Evolutionary conservation across 306 rosid genomes (phyloP).

Genomic region (Pyrus betulifolia): DNA sequence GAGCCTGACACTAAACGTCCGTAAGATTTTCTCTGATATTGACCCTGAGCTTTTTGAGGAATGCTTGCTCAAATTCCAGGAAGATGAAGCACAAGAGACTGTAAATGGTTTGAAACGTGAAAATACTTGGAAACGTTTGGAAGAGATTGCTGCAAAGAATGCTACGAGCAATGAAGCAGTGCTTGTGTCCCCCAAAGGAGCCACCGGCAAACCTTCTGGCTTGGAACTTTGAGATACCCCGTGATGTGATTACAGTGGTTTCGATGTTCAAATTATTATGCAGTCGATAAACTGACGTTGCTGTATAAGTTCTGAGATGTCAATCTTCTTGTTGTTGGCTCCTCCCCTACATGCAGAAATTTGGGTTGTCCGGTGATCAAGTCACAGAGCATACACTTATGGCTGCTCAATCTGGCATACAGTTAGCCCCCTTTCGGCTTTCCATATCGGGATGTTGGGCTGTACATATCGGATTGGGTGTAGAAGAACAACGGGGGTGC

Average conservation of each 20-base stretch:
- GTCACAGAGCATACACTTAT: constrained; percentile 14
- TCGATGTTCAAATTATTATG: constrained; percentile 12
- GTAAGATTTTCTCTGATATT: constrained; percentile 68
- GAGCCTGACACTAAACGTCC: constrained; percentile 73
- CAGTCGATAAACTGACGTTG: constrained; percentile 4
- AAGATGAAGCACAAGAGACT: constrained; percentile 57
- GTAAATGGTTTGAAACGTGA: constrained; percentile 50
- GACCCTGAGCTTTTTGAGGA: constrained; percentile 77
- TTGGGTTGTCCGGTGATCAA: constrained; percentile 19
- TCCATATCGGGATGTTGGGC: constrained; percentile 20
- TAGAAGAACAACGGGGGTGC: constrained; percentile 29
- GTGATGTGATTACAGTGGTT: constrained; percentile 4
- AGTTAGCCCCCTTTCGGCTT: constrained; percentile 26
- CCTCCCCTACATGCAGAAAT: neutral
- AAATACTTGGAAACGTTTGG: constrained; percentile 73
- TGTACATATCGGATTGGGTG: constrained; percentile 62
- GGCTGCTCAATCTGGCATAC: constrained; percentile 23
- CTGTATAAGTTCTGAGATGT: constrained; percentile 14
- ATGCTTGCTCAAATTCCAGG: constrained; percentile 62
- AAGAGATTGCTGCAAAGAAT: constrained; percentile 79
- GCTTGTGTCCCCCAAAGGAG: constrained; percentile 59
- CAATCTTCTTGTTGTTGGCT: constrained; percentile 18
- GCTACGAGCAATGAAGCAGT: constrained; percentile 64
- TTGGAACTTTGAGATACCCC: constrained; percentile 19
- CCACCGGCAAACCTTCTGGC: constrained; percentile 43